phyloP scores from a whole-genome alignment of 2,329 filamentous ascomycete genomes.

The Talaromyces sp. region DNA sequence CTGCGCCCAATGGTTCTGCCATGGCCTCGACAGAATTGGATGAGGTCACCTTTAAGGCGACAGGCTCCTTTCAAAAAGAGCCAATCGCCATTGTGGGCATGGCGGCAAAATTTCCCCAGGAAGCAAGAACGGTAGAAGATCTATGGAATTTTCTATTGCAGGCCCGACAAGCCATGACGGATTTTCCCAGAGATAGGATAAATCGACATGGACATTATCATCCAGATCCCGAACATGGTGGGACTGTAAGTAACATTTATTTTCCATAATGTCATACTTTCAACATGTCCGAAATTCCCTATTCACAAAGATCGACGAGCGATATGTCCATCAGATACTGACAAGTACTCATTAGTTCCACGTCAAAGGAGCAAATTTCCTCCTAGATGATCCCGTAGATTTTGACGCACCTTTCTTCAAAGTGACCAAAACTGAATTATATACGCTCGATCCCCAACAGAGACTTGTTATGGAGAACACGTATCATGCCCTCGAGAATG shows the following conservation, averaged over 20 bases:
- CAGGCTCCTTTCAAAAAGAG: constrained; percentile 18
- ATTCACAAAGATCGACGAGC: background rate
- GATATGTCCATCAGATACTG: background rate
- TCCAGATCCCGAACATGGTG: constrained; percentile 35
- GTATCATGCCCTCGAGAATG: constrained; percentile 22
- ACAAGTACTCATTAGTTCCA: constrained; percentile 17
- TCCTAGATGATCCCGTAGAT: constrained; percentile 23
- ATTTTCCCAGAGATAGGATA: constrained; percentile 36
- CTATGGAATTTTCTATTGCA: constrained; percentile 35
- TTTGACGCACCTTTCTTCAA: constrained; percentile 33
- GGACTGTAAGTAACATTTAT: constrained; percentile 23
- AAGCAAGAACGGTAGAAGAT: constrained; percentile 30
- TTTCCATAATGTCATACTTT: background rate
- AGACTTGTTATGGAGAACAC: constrained; percentile 30
- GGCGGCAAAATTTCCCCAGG: constrained; percentile 30
- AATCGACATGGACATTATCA: constrained; percentile 37
- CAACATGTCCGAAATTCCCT: no score
- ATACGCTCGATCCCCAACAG: constrained; percentile 19
- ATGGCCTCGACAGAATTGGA: background rate
- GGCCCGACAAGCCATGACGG: constrained; percentile 29
- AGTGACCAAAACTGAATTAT: constrained; percentile 14
- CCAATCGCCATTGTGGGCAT: constrained; percentile 38
- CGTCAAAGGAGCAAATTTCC: constrained; percentile 21
- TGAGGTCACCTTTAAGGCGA: constrained; percentile 1
- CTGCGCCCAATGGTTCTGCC: background rate